phyloP scores from a whole-genome alignment of 768 basidiomycete genomes.

The Gloeostereum incarnatum region DNA sequence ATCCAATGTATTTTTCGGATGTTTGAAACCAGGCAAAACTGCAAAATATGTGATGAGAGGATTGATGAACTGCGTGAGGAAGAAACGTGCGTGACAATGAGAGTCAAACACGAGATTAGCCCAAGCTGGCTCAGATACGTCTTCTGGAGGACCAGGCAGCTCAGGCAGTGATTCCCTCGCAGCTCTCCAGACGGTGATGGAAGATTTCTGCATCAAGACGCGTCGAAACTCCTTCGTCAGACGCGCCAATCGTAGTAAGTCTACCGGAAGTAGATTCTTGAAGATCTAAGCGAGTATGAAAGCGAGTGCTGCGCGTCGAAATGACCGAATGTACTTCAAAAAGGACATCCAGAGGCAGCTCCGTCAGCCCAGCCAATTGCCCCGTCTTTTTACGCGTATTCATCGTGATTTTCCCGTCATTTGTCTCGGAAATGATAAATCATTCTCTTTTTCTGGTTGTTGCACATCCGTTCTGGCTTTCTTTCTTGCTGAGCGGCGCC shows the following conservation, averaged over 20 bases:
- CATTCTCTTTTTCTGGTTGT: too few species aligned
- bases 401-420: too few species aligned
- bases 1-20: background rate
- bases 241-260: constrained; percentile 18
- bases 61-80: background rate
- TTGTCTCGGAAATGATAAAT: too few species aligned
- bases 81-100: constrained; percentile 10
- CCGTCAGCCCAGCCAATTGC: background rate
- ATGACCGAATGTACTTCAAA: background rate
- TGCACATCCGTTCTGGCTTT: too few species aligned
- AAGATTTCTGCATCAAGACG: constrained; percentile 12
- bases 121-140: constrained; percentile 10
- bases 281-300: constrained; percentile 14
- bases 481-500: too few species aligned
- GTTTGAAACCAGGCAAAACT: background rate
- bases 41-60: background rate
- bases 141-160: constrained; percentile 10
- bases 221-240: constrained; percentile 14
- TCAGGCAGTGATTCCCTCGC: constrained; percentile 9
- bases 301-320: background rate
- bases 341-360: background rate
- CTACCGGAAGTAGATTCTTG: constrained; percentile 15
- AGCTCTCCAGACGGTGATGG: constrained; percentile 14
- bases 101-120: constrained; percentile 9
- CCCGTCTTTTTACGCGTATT: too few species aligned